Evolutionary conservation across 176 grass and related monocot species (phyloP).

Genomic region (Tuctoria greenei): DNA sequence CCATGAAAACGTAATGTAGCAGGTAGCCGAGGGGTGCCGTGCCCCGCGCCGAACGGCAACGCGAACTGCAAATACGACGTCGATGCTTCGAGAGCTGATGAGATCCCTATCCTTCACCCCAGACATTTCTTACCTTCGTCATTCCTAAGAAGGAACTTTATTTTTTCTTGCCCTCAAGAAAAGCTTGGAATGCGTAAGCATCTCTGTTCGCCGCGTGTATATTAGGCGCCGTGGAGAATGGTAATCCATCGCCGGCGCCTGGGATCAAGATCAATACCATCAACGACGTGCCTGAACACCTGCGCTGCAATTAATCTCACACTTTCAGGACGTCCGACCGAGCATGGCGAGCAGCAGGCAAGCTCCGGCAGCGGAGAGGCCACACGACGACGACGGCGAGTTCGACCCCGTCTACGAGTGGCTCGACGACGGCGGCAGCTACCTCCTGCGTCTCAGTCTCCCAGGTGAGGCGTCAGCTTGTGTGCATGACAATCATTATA

Average conservation of each 20-base stretch:
- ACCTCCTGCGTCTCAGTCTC: conserved; percentile 43
- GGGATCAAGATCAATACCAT: background rate
- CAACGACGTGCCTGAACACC: background rate
- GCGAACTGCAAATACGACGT: conserved; percentile 2
- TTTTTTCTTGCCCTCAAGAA: conserved; percentile 39
- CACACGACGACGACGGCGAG: background rate
- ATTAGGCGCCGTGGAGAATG: background rate
- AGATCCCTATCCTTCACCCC: conserved; percentile 33
- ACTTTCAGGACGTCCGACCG: background rate
- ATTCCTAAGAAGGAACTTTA: background rate
- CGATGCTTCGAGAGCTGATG: background rate
- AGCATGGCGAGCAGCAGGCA: conserved; percentile 31
- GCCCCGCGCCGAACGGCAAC: conserved; percentile 34
- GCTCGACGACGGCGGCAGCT: conserved; percentile 25
- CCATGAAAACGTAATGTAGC: conserved; percentile 39
- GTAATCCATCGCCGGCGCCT: background rate
- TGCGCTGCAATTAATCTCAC: too few relatives aligned
- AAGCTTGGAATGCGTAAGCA: conserved; percentile 65
- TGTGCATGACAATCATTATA: too few relatives aligned
- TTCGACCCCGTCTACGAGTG: conserved; percentile 45
- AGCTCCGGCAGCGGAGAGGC: background rate
- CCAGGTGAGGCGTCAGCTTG: too few relatives aligned
- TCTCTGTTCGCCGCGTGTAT: background rate
- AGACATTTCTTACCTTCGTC: background rate
- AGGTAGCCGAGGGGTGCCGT: conserved; percentile 13